Conservation (phyloP, 1,139 yeast genomes). For the Geotrichum candidum region DNA sequence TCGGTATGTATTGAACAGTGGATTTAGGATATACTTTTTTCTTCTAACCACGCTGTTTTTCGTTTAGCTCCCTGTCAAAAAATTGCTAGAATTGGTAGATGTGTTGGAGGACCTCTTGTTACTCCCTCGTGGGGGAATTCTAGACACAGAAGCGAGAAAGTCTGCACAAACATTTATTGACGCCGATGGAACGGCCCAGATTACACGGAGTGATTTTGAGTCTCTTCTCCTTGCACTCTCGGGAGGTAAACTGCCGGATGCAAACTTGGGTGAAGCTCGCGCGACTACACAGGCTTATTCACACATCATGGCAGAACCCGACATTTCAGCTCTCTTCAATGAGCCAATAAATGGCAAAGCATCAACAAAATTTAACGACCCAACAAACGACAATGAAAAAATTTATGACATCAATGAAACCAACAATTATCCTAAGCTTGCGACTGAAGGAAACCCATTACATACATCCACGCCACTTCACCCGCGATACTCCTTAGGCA, state of each 20-base stretch:
- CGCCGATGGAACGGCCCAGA: neutral
- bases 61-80: slow-evolving; percentile 2
- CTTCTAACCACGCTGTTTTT: neutral
- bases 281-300: slow-evolving; percentile 5
- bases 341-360: neutral
- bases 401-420: neutral
- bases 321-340: slow-evolving; percentile 8
- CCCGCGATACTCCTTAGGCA: neutral
- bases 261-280: slow-evolving; percentile 3
- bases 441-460: slow-evolving; percentile 3
- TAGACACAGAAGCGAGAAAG: slow-evolving; percentile 9
- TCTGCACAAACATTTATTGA: slow-evolving; percentile 6
- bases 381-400: neutral
- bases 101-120: slow-evolving; percentile 7
- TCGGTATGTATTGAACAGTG: neutral
- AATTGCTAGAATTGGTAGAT: slow-evolving; percentile 11
- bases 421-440: slow-evolving; percentile 1
- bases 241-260: slow-evolving; percentile 3
- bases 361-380: neutral
- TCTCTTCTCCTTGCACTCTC: slow-evolving; percentile 6
- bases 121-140: slow-evolving; percentile 9
- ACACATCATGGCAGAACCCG: slow-evolving; percentile 10
- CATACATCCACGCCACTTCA: slow-evolving; percentile 15
- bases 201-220: slow-evolving; percentile 10
- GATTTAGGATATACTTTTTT: neutral